A percentile compares a stretch with the other conserved stretches of the same genome.
phyloP scores from a whole-genome alignment of 2,329 filamentous ascomycete species.

The Sporothrix dimorphospora region DNA sequence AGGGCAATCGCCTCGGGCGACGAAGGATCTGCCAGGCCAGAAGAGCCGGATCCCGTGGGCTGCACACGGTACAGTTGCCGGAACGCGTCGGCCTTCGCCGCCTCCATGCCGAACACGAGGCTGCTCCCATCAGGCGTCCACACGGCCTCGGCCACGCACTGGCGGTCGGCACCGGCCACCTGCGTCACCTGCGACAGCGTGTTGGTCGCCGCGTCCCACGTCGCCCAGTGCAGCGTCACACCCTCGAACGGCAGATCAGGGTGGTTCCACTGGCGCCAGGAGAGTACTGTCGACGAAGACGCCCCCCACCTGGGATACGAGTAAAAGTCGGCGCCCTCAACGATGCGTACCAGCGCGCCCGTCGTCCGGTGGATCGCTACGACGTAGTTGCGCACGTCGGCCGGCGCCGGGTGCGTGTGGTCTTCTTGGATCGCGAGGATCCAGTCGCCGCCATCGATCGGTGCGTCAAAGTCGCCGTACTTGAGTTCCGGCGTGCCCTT shows the following conservation, averaged over 20 bases:
- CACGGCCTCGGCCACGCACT: slow-evolving; percentile 53
- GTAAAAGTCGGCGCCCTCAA: slow-evolving; percentile 56
- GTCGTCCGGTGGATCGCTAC: slow-evolving; percentile 47
- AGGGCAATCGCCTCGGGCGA: background rate
- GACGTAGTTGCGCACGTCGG: slow-evolving; percentile 44
- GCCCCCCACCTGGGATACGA: slow-evolving; percentile 51
- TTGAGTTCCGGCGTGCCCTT: slow-evolving; percentile 42
- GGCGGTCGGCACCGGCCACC: slow-evolving; percentile 48
- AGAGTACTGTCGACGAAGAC: slow-evolving; percentile 46
- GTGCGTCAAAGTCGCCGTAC: slow-evolving; percentile 52
- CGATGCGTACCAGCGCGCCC: slow-evolving; percentile 47
- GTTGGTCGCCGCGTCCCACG: slow-evolving; percentile 36
- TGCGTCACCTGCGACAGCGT: slow-evolving; percentile 40
- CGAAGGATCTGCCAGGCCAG: too few species aligned
- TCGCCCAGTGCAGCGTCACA: slow-evolving; percentile 49
- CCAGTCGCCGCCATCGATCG: slow-evolving; percentile 39
- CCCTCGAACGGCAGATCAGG: slow-evolving; percentile 57
- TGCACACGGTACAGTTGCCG: slow-evolving; percentile 51
- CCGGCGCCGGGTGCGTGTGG: slow-evolving; percentile 44
- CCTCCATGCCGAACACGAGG: slow-evolving; percentile 54
- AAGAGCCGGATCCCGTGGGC: background rate
- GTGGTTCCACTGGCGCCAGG: slow-evolving; percentile 60
- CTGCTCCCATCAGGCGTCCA: slow-evolving; percentile 53
- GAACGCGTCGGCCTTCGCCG: slow-evolving; percentile 42
- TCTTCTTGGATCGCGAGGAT: slow-evolving; percentile 58